phyloP scores from a whole-genome alignment of 495 filamentous ascomycete genomes.

The Aspergillus steynii region DNA sequence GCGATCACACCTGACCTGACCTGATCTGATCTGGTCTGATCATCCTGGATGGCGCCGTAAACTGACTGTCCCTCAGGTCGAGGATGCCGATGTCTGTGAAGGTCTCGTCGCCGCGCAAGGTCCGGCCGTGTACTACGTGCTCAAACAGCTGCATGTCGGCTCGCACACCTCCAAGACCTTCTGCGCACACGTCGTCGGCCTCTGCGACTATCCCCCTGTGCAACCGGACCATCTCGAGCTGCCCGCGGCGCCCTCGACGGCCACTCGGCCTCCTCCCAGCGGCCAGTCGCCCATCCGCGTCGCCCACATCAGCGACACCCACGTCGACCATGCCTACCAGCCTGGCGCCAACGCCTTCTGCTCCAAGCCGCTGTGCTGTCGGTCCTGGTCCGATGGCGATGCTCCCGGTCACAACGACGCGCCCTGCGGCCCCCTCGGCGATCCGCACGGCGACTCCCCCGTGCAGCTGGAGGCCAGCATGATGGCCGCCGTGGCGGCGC shows the following conservation, averaged over 20 bases:
- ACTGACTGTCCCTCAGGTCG: constrained; percentile 20
- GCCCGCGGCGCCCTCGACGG: constrained; percentile 42
- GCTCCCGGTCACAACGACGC: constrained; percentile 39
- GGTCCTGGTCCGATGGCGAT: constrained; percentile 44
- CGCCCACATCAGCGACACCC: constrained; percentile 58
- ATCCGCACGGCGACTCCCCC: constrained; percentile 53
- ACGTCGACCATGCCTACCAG: constrained; percentile 54
- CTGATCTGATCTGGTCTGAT: no score
- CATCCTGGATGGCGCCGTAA: background rate
- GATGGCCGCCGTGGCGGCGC: constrained; percentile 45
- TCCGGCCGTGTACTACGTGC: constrained; percentile 47
- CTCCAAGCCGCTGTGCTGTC: constrained; percentile 57
- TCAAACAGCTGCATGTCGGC: constrained; percentile 45
- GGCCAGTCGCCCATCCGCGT: constrained; percentile 48
- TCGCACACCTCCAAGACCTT: constrained; percentile 50
- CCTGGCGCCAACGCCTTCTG: constrained; percentile 51
- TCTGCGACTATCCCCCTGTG: constrained; percentile 50
- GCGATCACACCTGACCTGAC: background rate
- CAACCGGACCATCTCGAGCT: constrained; percentile 42
- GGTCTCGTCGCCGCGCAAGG: constrained; percentile 49
- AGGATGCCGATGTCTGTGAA: constrained; percentile 52
- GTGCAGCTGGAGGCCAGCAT: constrained; percentile 52
- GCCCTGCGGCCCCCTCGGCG: constrained; percentile 51
- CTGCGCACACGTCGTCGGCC: constrained; percentile 49
- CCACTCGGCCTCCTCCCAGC: constrained; percentile 41